Percentiles rank a stretch among this genome's conserved stretches.
phyloP scores from a whole-genome alignment of 208 protist species.

The Leishmania arabica region DNA sequence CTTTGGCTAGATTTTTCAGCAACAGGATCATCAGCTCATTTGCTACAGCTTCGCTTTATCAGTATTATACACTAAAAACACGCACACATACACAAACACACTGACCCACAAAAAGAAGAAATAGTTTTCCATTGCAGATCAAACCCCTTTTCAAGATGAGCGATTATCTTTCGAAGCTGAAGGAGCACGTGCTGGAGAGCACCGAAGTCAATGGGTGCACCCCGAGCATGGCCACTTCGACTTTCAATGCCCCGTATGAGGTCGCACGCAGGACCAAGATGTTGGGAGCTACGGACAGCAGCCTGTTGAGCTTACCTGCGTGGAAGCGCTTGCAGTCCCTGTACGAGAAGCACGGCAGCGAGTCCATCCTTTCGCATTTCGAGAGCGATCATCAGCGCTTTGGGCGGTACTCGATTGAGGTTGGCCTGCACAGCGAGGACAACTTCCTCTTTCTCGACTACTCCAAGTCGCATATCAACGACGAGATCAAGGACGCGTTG shows the following conservation, averaged over 20 bases:
- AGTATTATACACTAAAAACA: not conserved
- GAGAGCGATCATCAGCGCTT: conserved; percentile 68
- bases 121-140: not conserved
- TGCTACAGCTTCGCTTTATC: not conserved
- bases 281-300: conserved; percentile 39
- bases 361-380: conserved; percentile 71
- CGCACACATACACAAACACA: not conserved
- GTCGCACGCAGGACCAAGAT: conserved; percentile 54
- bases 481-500: conserved; percentile 92
- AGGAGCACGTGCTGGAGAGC: conserved; percentile 45
- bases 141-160: conserved; percentile 37
- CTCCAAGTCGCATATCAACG: conserved; percentile 95
- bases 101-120: not conserved
- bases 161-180: conserved; percentile 49
- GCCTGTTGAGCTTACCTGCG: conserved; percentile 42
- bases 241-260: conserved; percentile 68
- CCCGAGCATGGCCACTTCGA: conserved; percentile 55
- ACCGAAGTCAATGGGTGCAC: conserved; percentile 26
- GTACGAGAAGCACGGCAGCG: conserved; percentile 69
- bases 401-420: conserved; percentile 62
- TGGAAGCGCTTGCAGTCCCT: conserved; percentile 69
- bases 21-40: not conserved
- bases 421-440: conserved; percentile 55
- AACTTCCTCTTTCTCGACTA: conserved; percentile 96
- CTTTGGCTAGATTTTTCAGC: not conserved